These are phyloP conservation scores for Camelina laxa DNA, from an alignment of 345 rosid species.

Conservation along the genomic window DNA sequence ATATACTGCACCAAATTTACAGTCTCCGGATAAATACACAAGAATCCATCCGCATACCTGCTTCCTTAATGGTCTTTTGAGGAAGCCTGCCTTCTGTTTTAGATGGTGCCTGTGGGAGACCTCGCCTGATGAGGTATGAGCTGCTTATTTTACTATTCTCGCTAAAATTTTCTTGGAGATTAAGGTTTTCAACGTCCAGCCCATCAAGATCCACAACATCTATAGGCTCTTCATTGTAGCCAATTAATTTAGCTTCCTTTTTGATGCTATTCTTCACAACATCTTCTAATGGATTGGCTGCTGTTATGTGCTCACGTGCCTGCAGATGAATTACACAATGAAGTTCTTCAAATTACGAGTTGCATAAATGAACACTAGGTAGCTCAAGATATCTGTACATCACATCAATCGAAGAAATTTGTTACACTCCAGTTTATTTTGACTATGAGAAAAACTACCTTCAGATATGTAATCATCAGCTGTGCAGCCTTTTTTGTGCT, in stretches of 20 bases:
- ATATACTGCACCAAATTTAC: slow-evolving; percentile 10
- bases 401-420: slow-evolving; percentile 9
- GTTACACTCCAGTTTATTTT: slow-evolving; percentile 1
- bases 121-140: slow-evolving; percentile 36
- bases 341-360: slow-evolving; percentile 17
- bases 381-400: slow-evolving; percentile 28
- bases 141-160: slow-evolving; percentile 30
- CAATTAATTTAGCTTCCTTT: slow-evolving; percentile 73
- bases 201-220: slow-evolving; percentile 48
- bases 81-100: slow-evolving; percentile 31
- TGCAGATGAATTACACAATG: slow-evolving; percentile 45
- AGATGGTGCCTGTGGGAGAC: slow-evolving; percentile 26
- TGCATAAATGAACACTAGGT: slow-evolving; percentile 27
- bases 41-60: slow-evolving; percentile 32
- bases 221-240: slow-evolving; percentile 73
- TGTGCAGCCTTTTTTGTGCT: slow-evolving; percentile 64
- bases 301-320: slow-evolving; percentile 60
- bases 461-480: slow-evolving; percentile 51
- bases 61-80: slow-evolving; percentile 25
- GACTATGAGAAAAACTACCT: slow-evolving; percentile 62
- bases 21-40: slow-evolving; percentile 1
- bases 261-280: slow-evolving; percentile 55
- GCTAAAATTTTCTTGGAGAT: slow-evolving; percentile 35
- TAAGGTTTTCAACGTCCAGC: slow-evolving; percentile 40
- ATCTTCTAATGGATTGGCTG: slow-evolving; percentile 60